Base-by-base conservation (phyloP, 2,329 filamentous ascomycete genomes). In the Aspergillus eucalypticola region DNA sequence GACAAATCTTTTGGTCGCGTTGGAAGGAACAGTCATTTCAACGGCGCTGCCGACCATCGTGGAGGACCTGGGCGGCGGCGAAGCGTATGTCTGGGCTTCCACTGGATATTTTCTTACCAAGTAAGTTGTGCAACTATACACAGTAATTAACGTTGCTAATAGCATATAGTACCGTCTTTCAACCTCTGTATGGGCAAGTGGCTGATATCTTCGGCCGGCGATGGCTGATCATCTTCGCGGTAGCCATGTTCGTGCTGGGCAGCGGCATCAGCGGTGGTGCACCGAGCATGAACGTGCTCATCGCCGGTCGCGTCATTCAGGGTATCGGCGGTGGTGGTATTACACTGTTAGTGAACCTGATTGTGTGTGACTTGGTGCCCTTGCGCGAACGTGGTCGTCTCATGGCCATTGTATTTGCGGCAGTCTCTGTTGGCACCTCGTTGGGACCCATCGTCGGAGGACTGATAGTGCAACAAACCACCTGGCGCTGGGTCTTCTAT, bases 231-330 rank as follows among this genome's bases (percentile, higher is more conserved):
- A 53, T 67, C 6, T 69, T 79, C 3, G 75, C 84, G 1, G 73
- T 70, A 8, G 60, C 83, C 1, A 35, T 35, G 32, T 86, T 86
- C 60, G 75, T 73, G 0, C 61, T 86, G 0, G 85, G 85, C 0
- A 85, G 83, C 59, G 82, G 78, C 0, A 73, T 88, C 3, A 79
- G 75, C 49, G 85, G 83, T 0, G 79, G 78, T 0, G 81, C 85
- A 0, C 75, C 66, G 0, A 79, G 65, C 11, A 74, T 73, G 1
- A 67, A 64, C 0, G 80, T 81, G 67, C 72, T 89, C 2, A 84
- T 89, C 11, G 78, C 76, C 61, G 84, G 83, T n/a, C 78, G 85
- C 1, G 77, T 78, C 0, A 69, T 88, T 1, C 84, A 88, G 58
- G 86, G 86, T 0, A 67, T 82, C 2, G 82, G 82, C 0, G 77